Evolutionary conservation across 192 early-diverging fungal species (phyloP).

Genomic region (Gryganskiella cystojenkinii): DNA sequence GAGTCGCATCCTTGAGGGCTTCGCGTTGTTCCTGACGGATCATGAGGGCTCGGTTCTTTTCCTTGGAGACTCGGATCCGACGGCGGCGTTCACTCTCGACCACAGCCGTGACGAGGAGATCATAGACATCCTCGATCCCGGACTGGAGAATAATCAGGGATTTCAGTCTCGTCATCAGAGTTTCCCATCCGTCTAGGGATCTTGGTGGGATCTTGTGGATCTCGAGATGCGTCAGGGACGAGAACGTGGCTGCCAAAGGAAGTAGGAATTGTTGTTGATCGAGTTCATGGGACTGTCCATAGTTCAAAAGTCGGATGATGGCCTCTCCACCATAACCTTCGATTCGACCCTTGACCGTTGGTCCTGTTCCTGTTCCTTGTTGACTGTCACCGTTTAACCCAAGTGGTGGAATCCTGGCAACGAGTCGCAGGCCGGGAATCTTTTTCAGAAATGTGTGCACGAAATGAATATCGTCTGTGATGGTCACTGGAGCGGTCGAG

Average conservation of each 20-base stretch:
- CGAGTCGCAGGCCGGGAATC: conserved; percentile 56
- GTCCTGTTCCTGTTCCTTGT: neutral
- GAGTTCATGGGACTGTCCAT: conserved; percentile 5
- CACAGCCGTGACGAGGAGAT: conserved; percentile 56
- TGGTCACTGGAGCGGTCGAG: conserved; percentile 22
- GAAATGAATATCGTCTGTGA: conserved; percentile 60
- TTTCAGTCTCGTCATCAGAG: conserved; percentile 53
- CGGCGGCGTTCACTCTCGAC: conserved; percentile 48
- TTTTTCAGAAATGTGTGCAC: conserved; percentile 59
- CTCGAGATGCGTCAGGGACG: conserved; percentile 59
- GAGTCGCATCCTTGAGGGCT: conserved; percentile 32
- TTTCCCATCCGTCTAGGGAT: conserved; percentile 58
- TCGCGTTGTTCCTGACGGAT: conserved; percentile 46
- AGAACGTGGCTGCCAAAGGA: conserved; percentile 49
- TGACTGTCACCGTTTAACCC: conserved; percentile 26
- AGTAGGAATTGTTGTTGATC: conserved; percentile 21
- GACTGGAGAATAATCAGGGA: conserved; percentile 55
- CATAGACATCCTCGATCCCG: conserved; percentile 58
- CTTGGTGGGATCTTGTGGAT: conserved; percentile 58
- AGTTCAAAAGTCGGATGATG: conserved; percentile 18
- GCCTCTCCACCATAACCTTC: conserved; percentile 31
- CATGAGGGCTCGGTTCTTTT: conserved; percentile 38
- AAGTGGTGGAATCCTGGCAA: conserved; percentile 41
- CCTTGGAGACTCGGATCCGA: conserved; percentile 20
- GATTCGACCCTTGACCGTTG: conserved; percentile 22